phyloP scores from a whole-genome alignment of 768 basidiomycete genomes.

The Auriscalpium microsporum region DNA sequence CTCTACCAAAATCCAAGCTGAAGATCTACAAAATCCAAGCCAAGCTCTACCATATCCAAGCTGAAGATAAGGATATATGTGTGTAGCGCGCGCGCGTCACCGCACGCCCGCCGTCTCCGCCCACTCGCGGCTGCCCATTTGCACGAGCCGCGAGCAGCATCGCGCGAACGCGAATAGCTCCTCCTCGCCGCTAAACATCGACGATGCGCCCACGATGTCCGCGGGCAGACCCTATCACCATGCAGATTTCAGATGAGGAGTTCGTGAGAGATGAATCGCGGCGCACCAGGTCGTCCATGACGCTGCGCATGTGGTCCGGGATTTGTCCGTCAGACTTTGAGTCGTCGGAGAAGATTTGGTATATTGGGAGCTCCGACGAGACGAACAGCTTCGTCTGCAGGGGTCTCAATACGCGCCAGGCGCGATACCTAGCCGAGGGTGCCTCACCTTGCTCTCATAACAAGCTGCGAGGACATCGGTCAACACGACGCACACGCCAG shows the following conservation, averaged over 20 bases:
- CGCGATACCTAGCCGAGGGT: too few relatives aligned
- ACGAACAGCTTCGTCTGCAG: constrained; percentile 80
- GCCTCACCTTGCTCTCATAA: constrained; percentile 76
- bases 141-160: constrained; percentile 77
- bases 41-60: too few relatives aligned
- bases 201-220: constrained; percentile 69
- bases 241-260: neutral
- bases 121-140: constrained; percentile 92
- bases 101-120: constrained; percentile 34
- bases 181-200: constrained; percentile 94
- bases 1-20: too few relatives aligned
- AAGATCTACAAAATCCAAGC: too few relatives aligned
- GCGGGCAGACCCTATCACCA: constrained; percentile 60
- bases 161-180: constrained; percentile 96
- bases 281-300: constrained; percentile 91
- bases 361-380: constrained; percentile 88
- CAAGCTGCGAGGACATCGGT: constrained; percentile 44
- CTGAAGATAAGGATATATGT: too few relatives aligned
- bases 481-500: neutral
- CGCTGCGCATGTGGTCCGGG: constrained; percentile 81
- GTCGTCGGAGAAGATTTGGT: constrained; percentile 82
- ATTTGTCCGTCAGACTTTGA: constrained; percentile 32
- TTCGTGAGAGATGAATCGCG: constrained; percentile 5
- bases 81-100: neutral
- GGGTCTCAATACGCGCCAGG: neutral